Percentiles rank a stretch among this genome's conserved stretches.
These are phyloP conservation scores for Bipolaris zeicola DNA, from an alignment of 2,329 filamentous ascomycete species.

Conservation along the genomic window DNA sequence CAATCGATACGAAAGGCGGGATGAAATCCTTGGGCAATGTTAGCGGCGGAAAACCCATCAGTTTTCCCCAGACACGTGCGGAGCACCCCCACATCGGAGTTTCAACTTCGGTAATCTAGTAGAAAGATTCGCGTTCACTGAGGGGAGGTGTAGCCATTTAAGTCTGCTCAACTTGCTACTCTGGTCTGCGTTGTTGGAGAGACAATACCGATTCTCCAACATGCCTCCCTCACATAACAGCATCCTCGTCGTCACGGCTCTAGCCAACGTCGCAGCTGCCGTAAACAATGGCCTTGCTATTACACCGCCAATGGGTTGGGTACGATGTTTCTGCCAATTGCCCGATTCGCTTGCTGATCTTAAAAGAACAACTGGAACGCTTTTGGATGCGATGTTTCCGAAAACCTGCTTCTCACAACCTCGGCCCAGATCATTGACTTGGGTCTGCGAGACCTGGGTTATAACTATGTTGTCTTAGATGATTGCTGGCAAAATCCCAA, in stretches of 20 bases:
- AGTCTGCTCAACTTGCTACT: constrained; percentile 5
- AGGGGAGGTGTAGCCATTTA: constrained; percentile 1
- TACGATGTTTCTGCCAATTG: not conserved
- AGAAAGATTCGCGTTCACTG: not conserved
- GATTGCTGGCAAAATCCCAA: constrained; percentile 62
- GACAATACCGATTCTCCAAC: not conserved
- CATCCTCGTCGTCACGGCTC: constrained; percentile 15
- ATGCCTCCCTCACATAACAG: constrained; percentile 20
- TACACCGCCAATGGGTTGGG: constrained; percentile 34
- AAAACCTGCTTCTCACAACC: constrained; percentile 34
- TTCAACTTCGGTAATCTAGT: constrained; percentile 1
- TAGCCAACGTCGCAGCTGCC: constrained; percentile 24
- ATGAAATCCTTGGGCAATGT: not conserved
- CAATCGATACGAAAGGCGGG: not conserved
- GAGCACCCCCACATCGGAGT: constrained; percentile 6
- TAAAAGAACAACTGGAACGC: constrained; percentile 34
- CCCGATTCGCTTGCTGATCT: not conserved
- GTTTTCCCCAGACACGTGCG: constrained; percentile 17
- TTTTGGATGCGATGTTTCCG: constrained; percentile 36
- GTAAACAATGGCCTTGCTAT: constrained; percentile 33
- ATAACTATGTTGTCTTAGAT: constrained; percentile 62
- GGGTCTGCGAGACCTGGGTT: constrained; percentile 37
- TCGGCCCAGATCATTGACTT: constrained; percentile 30
- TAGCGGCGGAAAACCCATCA: constrained; percentile 30
- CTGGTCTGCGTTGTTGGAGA: not conserved